Base-by-base conservation (phyloP, 352 stramenopile species). In the Halophytophthora batemanensis region DNA sequence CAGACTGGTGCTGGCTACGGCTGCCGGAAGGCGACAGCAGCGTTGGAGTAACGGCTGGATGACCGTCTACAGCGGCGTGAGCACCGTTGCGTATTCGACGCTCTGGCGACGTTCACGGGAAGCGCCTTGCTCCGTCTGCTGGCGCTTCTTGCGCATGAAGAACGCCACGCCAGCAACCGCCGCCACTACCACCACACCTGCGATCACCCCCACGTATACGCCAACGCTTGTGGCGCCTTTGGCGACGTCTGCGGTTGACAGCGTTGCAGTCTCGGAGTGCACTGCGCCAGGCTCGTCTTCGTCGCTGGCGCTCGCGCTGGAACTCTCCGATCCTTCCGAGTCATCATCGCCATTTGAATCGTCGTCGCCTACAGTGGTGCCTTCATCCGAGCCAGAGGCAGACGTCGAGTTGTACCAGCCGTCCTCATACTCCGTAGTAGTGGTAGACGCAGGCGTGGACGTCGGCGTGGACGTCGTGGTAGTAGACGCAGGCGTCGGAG, bases 11-110 rank as follows among this genome's bases (percentile, higher is more conserved):
- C n/a, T n/a, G n/a, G n/a, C n/a, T n/a, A n/a, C n/a, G n/a, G n/a
- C n/a, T 33, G 50, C 56, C 56, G 13, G 61, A 57, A n/a, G n/a
- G n/a, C n/a, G n/a, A n/a, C n/a, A n/a, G n/a, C n/a, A n/a, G n/a
- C n/a, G n/a, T n/a, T n/a, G n/a, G n/a, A 31, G 33, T n/a, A n/a
- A n/a, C n/a, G n/a, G n/a, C n/a, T n/a, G 58, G 2, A 48, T 54
- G 23, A 57, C 10, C 6, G 31, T 45, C 31, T 71, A 59, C 6
- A 54, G 41, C 22, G 63, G 63, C 33, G 63, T 71, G 34, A 68
- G 23, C 1, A 42, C 63, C 59, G 68, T 68, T 38, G 67, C 63
- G 50, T 71, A 71, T 41, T 71, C 63, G 23, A 61, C 39, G 41
- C 63, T 71, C 37, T 45, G 36, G 19, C 59, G 50, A 37, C 53